Conservation (phyloP, 129 eudicot species). For the Pittosporum tobira region DNA sequence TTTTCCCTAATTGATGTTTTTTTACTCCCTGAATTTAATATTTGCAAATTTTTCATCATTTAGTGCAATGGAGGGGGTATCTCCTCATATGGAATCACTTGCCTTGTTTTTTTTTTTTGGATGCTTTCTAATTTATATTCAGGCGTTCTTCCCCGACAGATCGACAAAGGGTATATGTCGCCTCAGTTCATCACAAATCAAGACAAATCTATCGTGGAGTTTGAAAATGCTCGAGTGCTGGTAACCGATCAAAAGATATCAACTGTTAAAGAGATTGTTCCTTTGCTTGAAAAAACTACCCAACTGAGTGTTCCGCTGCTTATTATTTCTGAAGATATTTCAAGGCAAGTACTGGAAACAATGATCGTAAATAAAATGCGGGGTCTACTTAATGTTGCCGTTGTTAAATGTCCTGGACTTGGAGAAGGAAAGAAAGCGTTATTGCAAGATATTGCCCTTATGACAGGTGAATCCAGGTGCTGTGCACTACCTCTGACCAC, state of each 20-base stretch:
- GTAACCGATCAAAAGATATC: slow-evolving; percentile 86
- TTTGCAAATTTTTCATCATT: no score
- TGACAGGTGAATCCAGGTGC: slow-evolving; percentile 97
- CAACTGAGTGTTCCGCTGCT: slow-evolving; percentile 83
- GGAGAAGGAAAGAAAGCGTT: slow-evolving; percentile 64
- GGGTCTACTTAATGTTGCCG: slow-evolving; percentile 67
- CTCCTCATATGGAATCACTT: background rate
- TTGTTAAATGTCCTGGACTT: slow-evolving; percentile 75
- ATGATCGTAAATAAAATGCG: slow-evolving; percentile 54
- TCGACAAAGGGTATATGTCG: slow-evolving; percentile 84
- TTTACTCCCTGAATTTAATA: background rate
- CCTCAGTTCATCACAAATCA: slow-evolving; percentile 67
- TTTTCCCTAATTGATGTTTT: background rate
- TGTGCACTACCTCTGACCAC: no score
- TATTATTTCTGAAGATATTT: slow-evolving; percentile 75
- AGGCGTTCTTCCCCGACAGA: slow-evolving; percentile 68
- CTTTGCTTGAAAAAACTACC: slow-evolving; percentile 72
- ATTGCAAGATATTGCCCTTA: slow-evolving; percentile 77
- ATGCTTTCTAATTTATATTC: slow-evolving; percentile 36
- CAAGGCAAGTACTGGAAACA: slow-evolving; percentile 55
- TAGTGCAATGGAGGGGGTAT: no score
- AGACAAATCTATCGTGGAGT: slow-evolving; percentile 67
- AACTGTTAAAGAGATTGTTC: slow-evolving; percentile 58
- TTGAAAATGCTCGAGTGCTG: slow-evolving; percentile 66
- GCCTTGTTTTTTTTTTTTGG: slow-evolving; percentile 17